Evolutionary conservation across 2,329 filamentous ascomycete species (phyloP).

Genomic region (Chaetomium sp.): DNA sequence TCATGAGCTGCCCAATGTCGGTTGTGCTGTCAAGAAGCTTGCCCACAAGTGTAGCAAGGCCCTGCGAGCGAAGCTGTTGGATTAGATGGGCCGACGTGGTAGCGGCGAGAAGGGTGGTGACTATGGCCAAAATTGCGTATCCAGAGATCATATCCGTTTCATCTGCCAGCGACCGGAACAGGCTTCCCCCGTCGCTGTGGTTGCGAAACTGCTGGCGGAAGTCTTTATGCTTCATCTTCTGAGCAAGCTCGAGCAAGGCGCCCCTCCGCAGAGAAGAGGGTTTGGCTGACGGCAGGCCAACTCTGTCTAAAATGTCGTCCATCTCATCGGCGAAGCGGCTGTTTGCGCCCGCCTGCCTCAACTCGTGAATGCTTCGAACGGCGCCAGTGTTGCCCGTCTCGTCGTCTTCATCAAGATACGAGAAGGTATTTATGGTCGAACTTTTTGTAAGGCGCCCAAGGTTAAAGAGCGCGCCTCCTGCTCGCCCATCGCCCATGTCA

Average conservation of each 20-base stretch:
- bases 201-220: slow-evolving; percentile 73
- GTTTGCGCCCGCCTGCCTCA: slow-evolving; percentile 67
- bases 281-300: slow-evolving; percentile 53
- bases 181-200: slow-evolving; percentile 68
- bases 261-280: slow-evolving; percentile 57
- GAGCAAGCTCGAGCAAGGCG: slow-evolving; percentile 61
- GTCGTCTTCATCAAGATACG: slow-evolving; percentile 50
- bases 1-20: slow-evolving; percentile 63
- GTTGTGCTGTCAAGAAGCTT: slow-evolving; percentile 55
- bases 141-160: slow-evolving; percentile 64
- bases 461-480: slow-evolving; percentile 33
- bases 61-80: slow-evolving; percentile 57
- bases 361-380: slow-evolving; percentile 65
- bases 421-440: slow-evolving; percentile 36
- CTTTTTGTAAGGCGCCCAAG: slow-evolving; percentile 33
- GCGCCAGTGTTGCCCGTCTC: slow-evolving; percentile 49
- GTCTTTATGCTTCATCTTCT: slow-evolving; percentile 61
- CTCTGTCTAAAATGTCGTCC: slow-evolving; percentile 63
- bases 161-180: slow-evolving; percentile 63
- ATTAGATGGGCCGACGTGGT: slow-evolving; percentile 63
- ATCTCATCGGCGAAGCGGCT: slow-evolving; percentile 67
- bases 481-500: slow-evolving; percentile 28
- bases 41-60: slow-evolving; percentile 57
- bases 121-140: slow-evolving; percentile 64
- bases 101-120: slow-evolving; percentile 63